Evolutionary conservation across 306 rosid genomes (phyloP), one percentile per base, ranked within the genome.

Genomic region (Luffa aegyptiaca): DNA sequence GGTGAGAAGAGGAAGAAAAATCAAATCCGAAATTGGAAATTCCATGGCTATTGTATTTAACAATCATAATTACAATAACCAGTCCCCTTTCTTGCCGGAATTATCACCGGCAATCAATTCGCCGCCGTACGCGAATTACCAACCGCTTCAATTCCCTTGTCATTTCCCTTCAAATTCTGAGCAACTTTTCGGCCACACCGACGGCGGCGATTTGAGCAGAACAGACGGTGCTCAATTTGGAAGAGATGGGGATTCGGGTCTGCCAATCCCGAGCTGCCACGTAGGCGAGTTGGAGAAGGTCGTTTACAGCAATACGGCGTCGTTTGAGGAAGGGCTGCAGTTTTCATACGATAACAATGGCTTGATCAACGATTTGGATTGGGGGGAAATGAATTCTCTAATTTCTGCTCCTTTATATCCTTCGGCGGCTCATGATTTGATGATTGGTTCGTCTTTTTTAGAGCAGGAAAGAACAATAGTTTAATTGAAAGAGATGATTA

Each of bases 31-130:
- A 72, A 84, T 52, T 12, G 79, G 56, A 14, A 74, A 48, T 53
- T 82, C 90, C 35, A 53, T 73, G 80, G 75, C 61, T 80, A 71
- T 81, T 5, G 82, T 64, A 4, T 82, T 71, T 61, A 59, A 45
- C 44, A 44, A 72, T 48, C 58, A 26, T 46, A 2, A 26, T 72
- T 36, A 76, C 56, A 57, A 57, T 26, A 80, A 79, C 69, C 91
- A 85, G 80, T 84, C 69, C 42, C 84, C 89, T 35, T 85, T 81
- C 84, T 88, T 91, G 97, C 93, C 96, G 17, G 90, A 89, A 73
- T 80, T 86, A 62, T 6, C 58, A 3, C 85, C 92, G 17, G 79
- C 85, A 81, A 77, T 86, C 21, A 81, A 71, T 45, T 46, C 86
- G 31, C 84, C 86, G 16, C 65, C 63, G 3, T 84, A 63, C 77